These are phyloP conservation scores for Ottelia alismoides DNA, from an alignment of 106 monocot genomes.

Conservation along the genomic window DNA sequence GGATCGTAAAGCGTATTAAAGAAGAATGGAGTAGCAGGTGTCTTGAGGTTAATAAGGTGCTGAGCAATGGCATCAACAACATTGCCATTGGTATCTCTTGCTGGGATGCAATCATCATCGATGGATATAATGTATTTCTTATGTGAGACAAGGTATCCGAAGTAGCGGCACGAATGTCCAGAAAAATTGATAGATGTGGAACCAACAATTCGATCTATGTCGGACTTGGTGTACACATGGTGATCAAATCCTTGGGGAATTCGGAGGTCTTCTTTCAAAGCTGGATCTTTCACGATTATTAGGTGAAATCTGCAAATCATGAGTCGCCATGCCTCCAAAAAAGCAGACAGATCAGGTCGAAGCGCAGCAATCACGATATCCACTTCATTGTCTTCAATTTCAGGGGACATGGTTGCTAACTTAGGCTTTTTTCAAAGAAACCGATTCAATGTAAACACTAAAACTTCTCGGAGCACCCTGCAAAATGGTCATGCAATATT, in stretches of 20 bases:
- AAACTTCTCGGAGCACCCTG: conserved; percentile 91
- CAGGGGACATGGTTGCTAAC: conserved; percentile 32
- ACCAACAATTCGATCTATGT: conserved; percentile 33
- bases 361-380: conserved; percentile 77
- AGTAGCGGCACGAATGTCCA: conserved; percentile 74
- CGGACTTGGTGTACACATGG: conserved; percentile 61
- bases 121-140: conserved; percentile 76
- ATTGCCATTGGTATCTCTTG: conserved; percentile 23
- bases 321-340: conserved; percentile 60
- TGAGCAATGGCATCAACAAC: conserved; percentile 46
- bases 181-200: conserved; percentile 55
- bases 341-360: conserved; percentile 44
- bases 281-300: conserved; percentile 69
- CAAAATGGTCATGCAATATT: neutral
- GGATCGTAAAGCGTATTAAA: conserved; percentile 97
- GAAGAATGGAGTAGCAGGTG: conserved; percentile 81
- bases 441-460: conserved; percentile 7
- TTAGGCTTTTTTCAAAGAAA: neutral
- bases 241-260: conserved; percentile 70
- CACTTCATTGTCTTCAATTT: conserved; percentile 48
- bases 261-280: conserved; percentile 43
- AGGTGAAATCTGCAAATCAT: conserved; percentile 67
- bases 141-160: conserved; percentile 75
- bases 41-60: conserved; percentile 55
- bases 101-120: conserved; percentile 67